These are phyloP conservation scores for Trametes polyzona DNA, from an alignment of 1,284 basidiomycete genomes.

Conservation along the genomic window DNA sequence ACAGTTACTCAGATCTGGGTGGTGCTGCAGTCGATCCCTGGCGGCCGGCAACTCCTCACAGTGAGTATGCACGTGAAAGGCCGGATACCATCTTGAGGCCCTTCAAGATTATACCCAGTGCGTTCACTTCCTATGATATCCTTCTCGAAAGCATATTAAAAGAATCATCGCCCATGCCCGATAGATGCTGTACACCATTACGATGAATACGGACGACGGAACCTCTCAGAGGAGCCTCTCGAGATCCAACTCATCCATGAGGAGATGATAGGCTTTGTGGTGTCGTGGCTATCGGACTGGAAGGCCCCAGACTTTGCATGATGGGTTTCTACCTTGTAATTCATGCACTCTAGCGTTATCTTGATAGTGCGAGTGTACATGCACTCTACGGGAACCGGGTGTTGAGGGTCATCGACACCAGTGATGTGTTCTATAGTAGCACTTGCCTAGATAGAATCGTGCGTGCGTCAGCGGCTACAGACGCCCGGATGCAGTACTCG, in stretches of 20 bases:
- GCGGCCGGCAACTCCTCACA: slow-evolving; percentile 87
- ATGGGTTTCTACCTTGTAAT: background rate
- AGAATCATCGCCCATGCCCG: background rate
- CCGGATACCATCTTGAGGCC: slow-evolving; percentile 76
- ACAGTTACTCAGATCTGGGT: too few relatives aligned
- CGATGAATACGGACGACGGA: slow-evolving; percentile 82
- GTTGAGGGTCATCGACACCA: too few relatives aligned
- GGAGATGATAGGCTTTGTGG: slow-evolving; percentile 83
- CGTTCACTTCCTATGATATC: slow-evolving; percentile 33
- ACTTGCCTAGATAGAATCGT: background rate
- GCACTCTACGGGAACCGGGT: too few relatives aligned
- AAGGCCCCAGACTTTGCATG: slow-evolving; percentile 9
- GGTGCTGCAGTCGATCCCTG: slow-evolving; percentile 85
- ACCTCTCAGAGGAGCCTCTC: slow-evolving; percentile 71
- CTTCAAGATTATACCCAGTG: slow-evolving; percentile 89
- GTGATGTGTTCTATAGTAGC: too few relatives aligned
- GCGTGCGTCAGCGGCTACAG: too few relatives aligned
- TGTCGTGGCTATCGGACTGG: slow-evolving; percentile 79
- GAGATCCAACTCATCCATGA: slow-evolving; percentile 83
- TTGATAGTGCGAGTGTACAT: too few relatives aligned
- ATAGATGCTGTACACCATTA: slow-evolving; percentile 88
- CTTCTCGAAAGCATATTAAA: background rate
- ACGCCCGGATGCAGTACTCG: too few relatives aligned
- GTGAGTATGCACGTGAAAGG: slow-evolving; percentile 72
- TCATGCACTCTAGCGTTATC: too few relatives aligned